Base-by-base conservation (phyloP, 805 yeast genomes). In the Wickerhamiella brachini region DNA sequence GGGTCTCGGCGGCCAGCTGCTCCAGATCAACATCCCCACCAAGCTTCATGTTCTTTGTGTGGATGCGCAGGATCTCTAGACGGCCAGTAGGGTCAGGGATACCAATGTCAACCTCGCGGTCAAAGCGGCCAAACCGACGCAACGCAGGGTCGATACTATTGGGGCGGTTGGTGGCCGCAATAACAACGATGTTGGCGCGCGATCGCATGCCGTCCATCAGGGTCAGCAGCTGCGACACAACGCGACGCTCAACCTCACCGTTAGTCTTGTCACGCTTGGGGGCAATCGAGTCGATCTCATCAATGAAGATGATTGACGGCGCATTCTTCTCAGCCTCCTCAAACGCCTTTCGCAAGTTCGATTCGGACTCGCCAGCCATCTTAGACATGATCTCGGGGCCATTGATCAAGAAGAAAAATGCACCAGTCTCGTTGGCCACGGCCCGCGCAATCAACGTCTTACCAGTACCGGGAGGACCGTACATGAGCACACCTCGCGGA, bases 161-260 rank as follows among this genome's bases (percentile, higher is more conserved):
- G 57, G 93, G 93, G 68, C 93, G 76, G 71, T 83, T 83, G 49
- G 93, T 93, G 38, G 99, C 99, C 51, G 98, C 99, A 71, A 93
- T 93, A 52, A 93, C 99, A 56, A 93, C 98, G 61, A 87, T 84
- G 66, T 93, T 93, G 42, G 97, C 84, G 71, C 98, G 83, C n/a
- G 97, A 95, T 72, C 90, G 90, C 98, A 93, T 93, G 76, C 98
- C 99, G 67, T 93, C 99, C 99, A 93, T 93, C 61, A 93, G 77
- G 18, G 99, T 93, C 67, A 93, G 79, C 65, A 93, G 78, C 73
- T 93, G 98, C 29, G 97, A 90, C 55, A 93, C 99, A 52, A 93
- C 98, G 75, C 99, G 84, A 74, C 98, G 83, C 74, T 93, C 99
- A 62, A 93, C 98, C 72, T 93, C 98, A 74, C 98, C 98, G 67